Evolutionary conservation across 2,329 filamentous ascomycete genomes (phyloP).

Genomic region (Fusarium sp.): DNA sequence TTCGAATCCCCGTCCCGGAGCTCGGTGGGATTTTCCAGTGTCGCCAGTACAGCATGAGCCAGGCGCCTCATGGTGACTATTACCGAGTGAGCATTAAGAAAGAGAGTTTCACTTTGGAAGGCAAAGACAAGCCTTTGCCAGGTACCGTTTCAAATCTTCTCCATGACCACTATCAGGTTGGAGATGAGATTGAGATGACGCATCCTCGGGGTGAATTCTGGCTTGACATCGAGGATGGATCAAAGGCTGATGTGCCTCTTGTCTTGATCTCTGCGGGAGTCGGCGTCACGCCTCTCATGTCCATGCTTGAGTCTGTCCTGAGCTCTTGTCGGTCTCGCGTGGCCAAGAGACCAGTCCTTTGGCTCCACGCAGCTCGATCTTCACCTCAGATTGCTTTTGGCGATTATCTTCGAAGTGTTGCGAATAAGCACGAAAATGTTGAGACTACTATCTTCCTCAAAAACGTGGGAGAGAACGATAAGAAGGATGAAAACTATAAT

Average conservation of each 20-base stretch:
- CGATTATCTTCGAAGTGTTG: neutral
- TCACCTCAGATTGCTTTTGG: neutral
- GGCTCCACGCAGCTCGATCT: constrained; percentile 5
- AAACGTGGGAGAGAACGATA: neutral
- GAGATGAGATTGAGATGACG: constrained; percentile 10
- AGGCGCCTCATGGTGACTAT: constrained; percentile 68
- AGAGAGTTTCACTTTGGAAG: neutral
- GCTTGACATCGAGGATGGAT: constrained; percentile 6
- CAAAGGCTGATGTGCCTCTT: neutral
- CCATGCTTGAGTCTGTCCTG: neutral
- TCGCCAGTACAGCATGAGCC: constrained; percentile 77
- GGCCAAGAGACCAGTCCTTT: neutral
- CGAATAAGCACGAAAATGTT: neutral
- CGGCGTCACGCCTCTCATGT: constrained; percentile 2
- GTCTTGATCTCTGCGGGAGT: neutral
- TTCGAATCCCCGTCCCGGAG: constrained; percentile 64
- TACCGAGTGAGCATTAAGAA: constrained; percentile 76
- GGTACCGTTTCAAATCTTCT: constrained; percentile 17
- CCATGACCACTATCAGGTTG: constrained; percentile 8
- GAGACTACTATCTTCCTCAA: constrained; percentile 8
- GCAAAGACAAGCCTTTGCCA: neutral
- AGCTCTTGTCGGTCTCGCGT: neutral
- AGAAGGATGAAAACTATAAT: constrained; percentile 11
- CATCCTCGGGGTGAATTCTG: constrained; percentile 16
- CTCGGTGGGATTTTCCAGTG: constrained; percentile 68